Conservation (phyloP, 78 protist species). For the Dictyostelium capitatum region DNA sequence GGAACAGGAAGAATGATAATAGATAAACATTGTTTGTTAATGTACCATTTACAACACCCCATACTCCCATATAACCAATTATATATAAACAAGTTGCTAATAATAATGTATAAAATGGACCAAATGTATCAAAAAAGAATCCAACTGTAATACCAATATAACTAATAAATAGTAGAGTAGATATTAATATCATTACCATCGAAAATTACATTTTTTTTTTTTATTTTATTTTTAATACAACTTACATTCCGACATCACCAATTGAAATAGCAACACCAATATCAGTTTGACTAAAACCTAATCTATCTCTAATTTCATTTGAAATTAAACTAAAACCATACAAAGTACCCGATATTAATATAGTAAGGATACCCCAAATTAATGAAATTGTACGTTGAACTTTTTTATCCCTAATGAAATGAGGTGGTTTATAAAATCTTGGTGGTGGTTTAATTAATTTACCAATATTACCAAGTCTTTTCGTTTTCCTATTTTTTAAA, state of each 20-base stretch:
- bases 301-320: slow-evolving; percentile 13
- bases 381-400: background rate
- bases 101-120: slow-evolving; percentile 52
- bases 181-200: too few relatives aligned
- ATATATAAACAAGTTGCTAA: slow-evolving; percentile 29
- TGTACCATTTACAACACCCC: slow-evolving; percentile 19
- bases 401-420: background rate
- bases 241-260: slow-evolving; percentile 80
- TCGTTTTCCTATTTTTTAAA: background rate
- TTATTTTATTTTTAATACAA: background rate
- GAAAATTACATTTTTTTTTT: too few relatives aligned
- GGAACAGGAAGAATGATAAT: slow-evolving; percentile 50
- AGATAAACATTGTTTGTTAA: slow-evolving; percentile 22
- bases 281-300: slow-evolving; percentile 48
- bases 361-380: slow-evolving; percentile 27
- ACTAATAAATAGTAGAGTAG: background rate
- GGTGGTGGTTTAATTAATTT: background rate
- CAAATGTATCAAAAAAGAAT: slow-evolving; percentile 55
- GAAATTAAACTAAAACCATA: slow-evolving; percentile 61
- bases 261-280: slow-evolving; percentile 40
- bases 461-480: background rate
- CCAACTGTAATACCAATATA: slow-evolving; percentile 62
- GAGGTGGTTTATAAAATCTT: slow-evolving; percentile 34
- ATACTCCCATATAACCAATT: slow-evolving; percentile 53
- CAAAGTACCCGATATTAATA: slow-evolving; percentile 50